Evolutionary conservation across 108 stramenopile genomes (phyloP), one percentile per base, ranked within the genome.

Genomic region (Schizochytrium sp.): DNA sequence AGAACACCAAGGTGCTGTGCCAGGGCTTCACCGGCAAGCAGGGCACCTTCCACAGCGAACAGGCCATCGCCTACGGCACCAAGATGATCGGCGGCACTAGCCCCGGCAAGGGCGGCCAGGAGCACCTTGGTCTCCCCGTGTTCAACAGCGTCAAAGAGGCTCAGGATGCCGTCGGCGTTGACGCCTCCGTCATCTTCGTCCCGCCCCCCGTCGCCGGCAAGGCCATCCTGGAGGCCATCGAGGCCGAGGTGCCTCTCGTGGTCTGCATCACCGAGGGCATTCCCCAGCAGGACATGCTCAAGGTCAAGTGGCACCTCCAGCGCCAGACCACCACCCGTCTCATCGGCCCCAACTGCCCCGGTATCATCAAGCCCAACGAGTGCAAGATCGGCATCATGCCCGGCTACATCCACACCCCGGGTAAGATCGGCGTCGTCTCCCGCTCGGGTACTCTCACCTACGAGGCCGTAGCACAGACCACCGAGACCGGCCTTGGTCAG

Each of bases 381-480:
- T 98, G 97, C 93, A 99, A 99, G 93, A 98, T 99, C 88, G 99
- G 99, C 48, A 99, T 99, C 95, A 99, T 99, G 99, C 99, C 99
- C 58, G 99, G 99, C 87, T 97, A 98, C 95, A 99, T 99, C 94
- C 99, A 99, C 93, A 91, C 88, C 91, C 89, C 88, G 71, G 99
- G 99, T 53, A 98, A 97, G 92, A 98, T 99, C 90, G 99, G 99
- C 87, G 97, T 99, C 44, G 99, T 99, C 12, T 95, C 95, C 51
- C 94, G 99, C 51, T 95, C 95, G 72, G 99, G 99, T 69, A 99
- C 99, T 14, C 88, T 99, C 44, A 99, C 99, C 5, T 99, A 99
- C 90, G 99, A 99, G 91, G 99, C 99, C 25, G 99, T 99, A 48
- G 94, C 95, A 72, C 99, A 99, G 93, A 99, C 99, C 57, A 98